phyloP scores from a whole-genome alignment of 2,329 filamentous ascomycete genomes.

The Fusarium proliferatum region DNA sequence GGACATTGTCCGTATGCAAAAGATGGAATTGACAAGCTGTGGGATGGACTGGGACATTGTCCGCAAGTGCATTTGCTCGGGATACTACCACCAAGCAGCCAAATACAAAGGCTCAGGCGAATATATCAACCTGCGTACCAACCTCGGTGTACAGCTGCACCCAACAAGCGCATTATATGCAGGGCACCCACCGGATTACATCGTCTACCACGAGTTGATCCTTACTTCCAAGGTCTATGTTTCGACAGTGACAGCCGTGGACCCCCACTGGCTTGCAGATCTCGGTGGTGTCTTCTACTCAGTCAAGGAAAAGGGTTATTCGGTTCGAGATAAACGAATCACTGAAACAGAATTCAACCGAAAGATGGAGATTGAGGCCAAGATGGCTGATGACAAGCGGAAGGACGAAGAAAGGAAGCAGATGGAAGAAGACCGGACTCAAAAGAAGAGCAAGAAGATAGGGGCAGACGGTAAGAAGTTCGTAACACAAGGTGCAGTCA shows the following conservation, averaged over 20 bases:
- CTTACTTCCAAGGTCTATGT: conserved; percentile 98
- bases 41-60: conserved; percentile 98
- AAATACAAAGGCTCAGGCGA: conserved; percentile 96
- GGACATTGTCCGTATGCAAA: conserved; percentile 94
- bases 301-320: conserved; percentile 97
- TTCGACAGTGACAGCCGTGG: conserved; percentile 94
- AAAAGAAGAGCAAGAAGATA: conserved; percentile 54
- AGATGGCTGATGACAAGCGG: conserved; percentile 89
- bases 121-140: conserved; percentile 95
- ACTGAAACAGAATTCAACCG: conserved; percentile 93
- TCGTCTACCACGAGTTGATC: conserved; percentile 97
- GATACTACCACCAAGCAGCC: conserved; percentile 98
- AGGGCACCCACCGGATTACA: conserved; percentile 94
- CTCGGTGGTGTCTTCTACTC: conserved; percentile 97
- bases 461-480: conserved; percentile 63
- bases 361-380: conserved; percentile 90
- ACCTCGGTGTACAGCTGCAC: conserved; percentile 92
- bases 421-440: conserved; percentile 60
- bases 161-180: conserved; percentile 95
- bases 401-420: conserved; percentile 68
- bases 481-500: conserved; percentile 70
- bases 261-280: conserved; percentile 97
- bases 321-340: conserved; percentile 83
- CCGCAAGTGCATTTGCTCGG: conserved; percentile 94
- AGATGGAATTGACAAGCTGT: conserved; percentile 87